Percentiles rank a stretch among this genome's conserved stretches.
phyloP scores from a whole-genome alignment of 2,329 filamentous ascomycete genomes.

The Albophoma yamanashiensis region DNA sequence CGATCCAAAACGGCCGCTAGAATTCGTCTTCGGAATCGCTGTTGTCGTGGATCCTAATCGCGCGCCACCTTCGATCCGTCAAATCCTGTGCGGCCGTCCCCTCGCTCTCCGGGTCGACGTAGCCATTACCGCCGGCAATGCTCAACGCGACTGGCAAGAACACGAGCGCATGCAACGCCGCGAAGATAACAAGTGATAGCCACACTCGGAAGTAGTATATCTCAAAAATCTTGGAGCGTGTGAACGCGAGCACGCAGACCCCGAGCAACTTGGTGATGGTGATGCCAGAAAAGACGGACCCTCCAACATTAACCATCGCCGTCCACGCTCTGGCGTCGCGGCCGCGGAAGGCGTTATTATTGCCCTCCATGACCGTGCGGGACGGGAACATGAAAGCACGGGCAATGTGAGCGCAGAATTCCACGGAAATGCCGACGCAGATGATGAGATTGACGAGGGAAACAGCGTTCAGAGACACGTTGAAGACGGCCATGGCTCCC shows the following conservation, averaged over 20 bases:
- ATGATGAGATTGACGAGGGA: conserved; percentile 95
- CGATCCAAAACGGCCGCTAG: conserved; percentile 11
- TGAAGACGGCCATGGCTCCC: conserved; percentile 82
- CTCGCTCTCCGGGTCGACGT: conserved; percentile 76
- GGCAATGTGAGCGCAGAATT: conserved; percentile 96
- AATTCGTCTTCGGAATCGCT: conserved; percentile 65
- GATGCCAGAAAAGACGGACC: conserved; percentile 91
- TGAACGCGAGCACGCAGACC: conserved; percentile 87
- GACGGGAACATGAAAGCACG: conserved; percentile 93
- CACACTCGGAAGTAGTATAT: conserved; percentile 98
- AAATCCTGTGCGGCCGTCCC: conserved; percentile 86
- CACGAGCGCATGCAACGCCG: conserved; percentile 76
- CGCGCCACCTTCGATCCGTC: conserved; percentile 65
- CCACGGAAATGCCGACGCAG: conserved; percentile 89
- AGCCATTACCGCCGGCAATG: conserved; percentile 76
- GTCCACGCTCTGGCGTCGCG: conserved; percentile 85
- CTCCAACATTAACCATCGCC: conserved; percentile 87
- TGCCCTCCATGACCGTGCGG: conserved; percentile 64
- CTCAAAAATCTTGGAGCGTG: conserved; percentile 95
- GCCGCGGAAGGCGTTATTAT: conserved; percentile 66
- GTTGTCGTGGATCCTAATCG: conserved; percentile 62
- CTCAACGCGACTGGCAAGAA: conserved; percentile 87
- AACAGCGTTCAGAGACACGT: conserved; percentile 88
- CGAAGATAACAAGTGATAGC: conserved; percentile 84
- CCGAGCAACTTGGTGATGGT: conserved; percentile 92